Evolutionary conservation across 83 land plant species (phyloP).

Genomic region (Thuja plicata): DNA sequence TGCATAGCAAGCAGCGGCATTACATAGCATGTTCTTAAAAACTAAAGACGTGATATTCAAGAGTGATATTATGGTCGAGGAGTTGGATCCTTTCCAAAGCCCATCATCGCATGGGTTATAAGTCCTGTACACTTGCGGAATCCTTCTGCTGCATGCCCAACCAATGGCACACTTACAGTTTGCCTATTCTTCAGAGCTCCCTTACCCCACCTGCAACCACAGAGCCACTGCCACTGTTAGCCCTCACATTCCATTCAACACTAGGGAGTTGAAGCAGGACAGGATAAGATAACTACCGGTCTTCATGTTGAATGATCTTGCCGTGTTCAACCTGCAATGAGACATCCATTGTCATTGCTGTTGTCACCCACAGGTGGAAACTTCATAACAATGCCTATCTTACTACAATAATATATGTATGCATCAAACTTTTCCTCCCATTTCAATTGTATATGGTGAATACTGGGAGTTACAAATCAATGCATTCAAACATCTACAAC

Average conservation of each 20-base stretch:
- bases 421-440: background rate
- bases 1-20: background rate
- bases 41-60: background rate
- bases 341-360: background rate
- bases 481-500: background rate
- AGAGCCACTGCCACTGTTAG: background rate
- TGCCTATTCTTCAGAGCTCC: conserved; percentile 64
- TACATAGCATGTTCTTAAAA: background rate
- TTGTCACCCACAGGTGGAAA: background rate
- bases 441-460: background rate
- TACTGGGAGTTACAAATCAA: background rate
- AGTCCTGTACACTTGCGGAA: conserved; percentile 73
- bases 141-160: conserved; percentile 54
- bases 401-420: background rate
- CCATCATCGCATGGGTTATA: conserved; percentile 75
- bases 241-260: conserved; percentile 6
- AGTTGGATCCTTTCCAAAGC: conserved; percentile 80
- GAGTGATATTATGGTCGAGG: conserved; percentile 14
- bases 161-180: conserved; percentile 61
- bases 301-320: conserved; percentile 79
- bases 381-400: background rate
- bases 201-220: conserved; percentile 74
- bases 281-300: conserved; percentile 39
- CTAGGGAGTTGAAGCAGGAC: conserved; percentile 5
- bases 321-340: conserved; percentile 50